phyloP scores from a whole-genome alignment of 2,329 filamentous ascomycete genomes.

The Rhinocladiella mackenziei region DNA sequence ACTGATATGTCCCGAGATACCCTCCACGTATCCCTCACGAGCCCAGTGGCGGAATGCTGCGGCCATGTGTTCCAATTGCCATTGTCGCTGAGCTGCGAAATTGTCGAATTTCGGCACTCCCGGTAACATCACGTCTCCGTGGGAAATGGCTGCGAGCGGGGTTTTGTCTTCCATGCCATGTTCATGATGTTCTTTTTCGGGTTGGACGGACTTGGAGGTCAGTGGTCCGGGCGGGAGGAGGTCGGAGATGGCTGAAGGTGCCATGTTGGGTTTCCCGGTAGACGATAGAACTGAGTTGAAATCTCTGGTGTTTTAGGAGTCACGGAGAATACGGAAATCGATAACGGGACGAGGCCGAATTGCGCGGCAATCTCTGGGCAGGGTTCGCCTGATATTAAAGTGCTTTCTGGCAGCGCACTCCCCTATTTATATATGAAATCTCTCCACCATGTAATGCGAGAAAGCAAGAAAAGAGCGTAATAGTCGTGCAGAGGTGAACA shows the following conservation, averaged over 20 bases:
- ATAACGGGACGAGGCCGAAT: too few species aligned
- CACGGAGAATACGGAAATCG: too few species aligned
- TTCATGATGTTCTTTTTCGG: neutral
- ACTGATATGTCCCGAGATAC: conserved; percentile 64
- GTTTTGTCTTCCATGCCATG: conserved; percentile 13
- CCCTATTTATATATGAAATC: too few species aligned
- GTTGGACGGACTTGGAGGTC: conserved; percentile 1
- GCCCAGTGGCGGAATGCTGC: conserved; percentile 65
- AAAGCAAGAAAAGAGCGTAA: too few species aligned
- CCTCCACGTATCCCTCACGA: conserved; percentile 62
- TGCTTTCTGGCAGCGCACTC: too few species aligned
- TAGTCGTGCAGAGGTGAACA: too few species aligned
- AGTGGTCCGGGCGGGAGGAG: conserved; percentile 1
- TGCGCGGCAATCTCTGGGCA: too few species aligned
- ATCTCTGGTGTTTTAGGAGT: too few species aligned
- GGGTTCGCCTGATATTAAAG: too few species aligned
- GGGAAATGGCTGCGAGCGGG: conserved; percentile 26
- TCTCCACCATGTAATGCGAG: too few species aligned
- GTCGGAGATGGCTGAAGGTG: conserved; percentile 1
- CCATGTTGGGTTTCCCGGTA: conserved; percentile 3
- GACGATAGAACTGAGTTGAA: too few species aligned
- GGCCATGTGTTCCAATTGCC: conserved; percentile 63
- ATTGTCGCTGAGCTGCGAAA: conserved; percentile 55
- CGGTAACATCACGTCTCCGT: conserved; percentile 14
- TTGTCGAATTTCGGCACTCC: conserved; percentile 53